Evolutionary conservation across 225 moss, liverwort and hornwort species (phyloP).

Genomic region (Bryum argenteum): DNA sequence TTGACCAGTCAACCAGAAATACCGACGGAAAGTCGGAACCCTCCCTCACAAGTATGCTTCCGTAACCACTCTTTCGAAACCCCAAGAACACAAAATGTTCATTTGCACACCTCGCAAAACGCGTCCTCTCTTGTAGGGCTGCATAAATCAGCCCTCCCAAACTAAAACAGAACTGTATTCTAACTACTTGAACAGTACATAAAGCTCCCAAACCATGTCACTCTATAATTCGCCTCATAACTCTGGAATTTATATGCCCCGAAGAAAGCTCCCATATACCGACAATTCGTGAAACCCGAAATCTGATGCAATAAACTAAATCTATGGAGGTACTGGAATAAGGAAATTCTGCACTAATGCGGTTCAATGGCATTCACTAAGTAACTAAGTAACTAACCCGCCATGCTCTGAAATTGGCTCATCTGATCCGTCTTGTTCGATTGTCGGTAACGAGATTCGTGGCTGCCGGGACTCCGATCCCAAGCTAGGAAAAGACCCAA

Average conservation of each 20-base stretch:
- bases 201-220: background rate
- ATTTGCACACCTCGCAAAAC: conserved; percentile 6
- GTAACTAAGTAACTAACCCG: background rate
- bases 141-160: conserved; percentile 10
- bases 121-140: conserved; percentile 4
- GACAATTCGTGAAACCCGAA: conserved; percentile 16
- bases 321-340: background rate
- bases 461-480: conserved; percentile 20
- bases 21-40: conserved; percentile 11
- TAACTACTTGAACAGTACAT: background rate
- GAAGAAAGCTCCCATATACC: background rate
- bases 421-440: conserved; percentile 8
- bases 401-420: conserved; percentile 17
- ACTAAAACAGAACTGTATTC: background rate
- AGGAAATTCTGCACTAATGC: conserved; percentile 10
- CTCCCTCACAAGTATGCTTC: conserved; percentile 1
- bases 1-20: background rate
- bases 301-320: conserved; percentile 17
- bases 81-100: background rate
- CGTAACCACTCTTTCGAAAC: conserved; percentile 15
- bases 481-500: conserved; percentile 12
- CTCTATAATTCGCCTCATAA: conserved; percentile 16
- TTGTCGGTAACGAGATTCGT: conserved; percentile 38
- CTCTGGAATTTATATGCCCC: conserved; percentile 13
- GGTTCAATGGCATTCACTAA: conserved; percentile 5